Evolutionary conservation across 2,329 filamentous ascomycete genomes (phyloP), one percentile per base, ranked within the genome.

Genomic region (Aureobasidium sp.): DNA sequence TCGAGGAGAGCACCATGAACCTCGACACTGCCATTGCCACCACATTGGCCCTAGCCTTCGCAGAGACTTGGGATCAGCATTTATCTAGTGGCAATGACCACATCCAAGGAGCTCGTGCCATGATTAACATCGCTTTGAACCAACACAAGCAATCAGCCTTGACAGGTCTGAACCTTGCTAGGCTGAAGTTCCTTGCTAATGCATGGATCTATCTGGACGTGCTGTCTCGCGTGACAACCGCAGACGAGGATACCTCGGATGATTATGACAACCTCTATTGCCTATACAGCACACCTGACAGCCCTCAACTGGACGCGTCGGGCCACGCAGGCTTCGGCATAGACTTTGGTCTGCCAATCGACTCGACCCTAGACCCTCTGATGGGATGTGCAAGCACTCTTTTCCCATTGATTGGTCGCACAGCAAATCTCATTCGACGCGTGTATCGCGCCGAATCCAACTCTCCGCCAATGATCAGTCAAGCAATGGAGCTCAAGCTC

Each of bases 171-270:
- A 76, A 80, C 39, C 64, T 79, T 11, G 69, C 73, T 34, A 71
- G 81, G 6, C 69, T 87, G 21, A 79, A 79, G 53, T 87, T 87
- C 60, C 70, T 88, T 16, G 84, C 81, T 68, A 86, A 86, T 62
- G 81, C 80, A 3, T 87, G 82, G 80, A 75, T 86, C 6, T 88
- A 87, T 61, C 84, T 86, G 77, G 83, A 86, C 63, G 84, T 87
- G 24, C 83, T 87, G 57, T 80, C 84, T 21, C 77, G 83, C 12
- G 69, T 88, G 44, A 86, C 83, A 0, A 82, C 82, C 3, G 68
- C 79, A 3, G 79, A 81, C 55, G 75, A 78, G 30, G 78, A 79
- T 21, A 78, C 80, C 11, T 73, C 72, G 3, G 73, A 74, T 41
- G 76, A 80, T 60, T 78, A 80, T 53, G 73, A 79, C 39, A 70